Evolutionary conservation across 2,329 filamentous ascomycete genomes (phyloP).

Genomic region (Ophiostoma populinum): DNA sequence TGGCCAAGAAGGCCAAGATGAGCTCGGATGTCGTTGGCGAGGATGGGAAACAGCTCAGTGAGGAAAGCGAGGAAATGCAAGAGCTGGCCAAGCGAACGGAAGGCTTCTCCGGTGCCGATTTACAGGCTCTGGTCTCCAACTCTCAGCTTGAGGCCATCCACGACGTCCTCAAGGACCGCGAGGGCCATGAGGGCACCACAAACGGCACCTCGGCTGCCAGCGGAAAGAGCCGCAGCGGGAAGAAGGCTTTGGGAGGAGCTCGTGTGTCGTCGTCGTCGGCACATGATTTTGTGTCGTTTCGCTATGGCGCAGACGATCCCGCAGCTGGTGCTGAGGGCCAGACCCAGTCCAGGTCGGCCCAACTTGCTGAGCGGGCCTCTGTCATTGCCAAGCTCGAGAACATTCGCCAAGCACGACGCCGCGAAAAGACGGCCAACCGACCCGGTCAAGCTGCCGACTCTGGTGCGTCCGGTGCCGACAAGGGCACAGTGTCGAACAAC

Average conservation of each 20-base stretch:
- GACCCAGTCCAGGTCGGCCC: constrained; percentile 27
- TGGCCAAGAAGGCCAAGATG: constrained; percentile 68
- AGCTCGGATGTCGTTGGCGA: constrained; percentile 41
- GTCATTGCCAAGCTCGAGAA: constrained; percentile 69
- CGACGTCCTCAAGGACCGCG: constrained; percentile 58
- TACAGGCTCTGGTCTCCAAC: constrained; percentile 91
- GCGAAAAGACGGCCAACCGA: constrained; percentile 27
- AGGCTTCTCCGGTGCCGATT: constrained; percentile 83
- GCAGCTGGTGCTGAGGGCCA: constrained; percentile 22
- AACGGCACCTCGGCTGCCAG: constrained; percentile 14
- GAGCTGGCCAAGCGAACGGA: constrained; percentile 68
- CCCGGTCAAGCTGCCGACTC: constrained; percentile 9
- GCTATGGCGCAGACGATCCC: constrained; percentile 44
- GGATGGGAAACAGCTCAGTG: constrained; percentile 22
- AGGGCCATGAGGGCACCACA: constrained; percentile 14
- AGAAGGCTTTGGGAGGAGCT: background rate
- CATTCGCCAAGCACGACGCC: constrained; percentile 54
- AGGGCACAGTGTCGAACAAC: constrained; percentile 3
- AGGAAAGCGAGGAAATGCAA: constrained; percentile 25
- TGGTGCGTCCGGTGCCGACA: constrained; percentile 8
- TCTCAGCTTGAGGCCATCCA: constrained; percentile 95
- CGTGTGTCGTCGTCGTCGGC: constrained; percentile 13
- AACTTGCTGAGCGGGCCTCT: constrained; percentile 57
- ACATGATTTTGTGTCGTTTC: constrained; percentile 63
- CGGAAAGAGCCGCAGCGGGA: background rate